Evolutionary conservation across 495 filamentous ascomycete genomes (phyloP).

Genomic region (Mytilinidion resinicola): DNA sequence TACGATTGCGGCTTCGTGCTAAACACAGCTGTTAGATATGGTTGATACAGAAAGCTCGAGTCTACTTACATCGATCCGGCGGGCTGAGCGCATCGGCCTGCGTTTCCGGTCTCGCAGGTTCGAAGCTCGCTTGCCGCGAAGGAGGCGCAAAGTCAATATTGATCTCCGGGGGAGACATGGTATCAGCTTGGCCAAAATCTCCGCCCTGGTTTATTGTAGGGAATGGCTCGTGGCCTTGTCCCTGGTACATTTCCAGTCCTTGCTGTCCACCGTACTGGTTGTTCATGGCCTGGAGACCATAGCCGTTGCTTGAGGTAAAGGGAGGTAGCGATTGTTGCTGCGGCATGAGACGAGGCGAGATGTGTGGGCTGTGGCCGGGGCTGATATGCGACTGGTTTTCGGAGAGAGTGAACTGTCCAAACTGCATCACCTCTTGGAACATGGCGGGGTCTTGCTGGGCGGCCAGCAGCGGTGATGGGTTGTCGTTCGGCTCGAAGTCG

Average conservation of each 20-base stretch:
- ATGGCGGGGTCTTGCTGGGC: conserved; percentile 63
- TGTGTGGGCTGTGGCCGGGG: conserved; percentile 76
- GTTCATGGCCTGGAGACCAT: conserved; percentile 44
- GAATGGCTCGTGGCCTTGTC: conserved; percentile 48
- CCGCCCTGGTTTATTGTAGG: conserved; percentile 45
- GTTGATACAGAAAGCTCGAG: neutral
- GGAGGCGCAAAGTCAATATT: conserved; percentile 84
- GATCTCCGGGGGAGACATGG: conserved; percentile 81
- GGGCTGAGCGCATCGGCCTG: conserved; percentile 70
- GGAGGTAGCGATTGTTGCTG: conserved; percentile 48
- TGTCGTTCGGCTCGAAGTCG: conserved; percentile 72
- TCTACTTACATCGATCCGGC: conserved; percentile 52
- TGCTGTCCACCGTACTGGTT: conserved; percentile 45
- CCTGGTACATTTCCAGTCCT: conserved; percentile 51
- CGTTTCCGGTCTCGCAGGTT: conserved; percentile 51
- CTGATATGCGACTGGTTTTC: conserved; percentile 62
- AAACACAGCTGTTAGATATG: neutral
- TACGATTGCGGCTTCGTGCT: conserved; percentile 37
- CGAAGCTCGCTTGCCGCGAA: conserved; percentile 62
- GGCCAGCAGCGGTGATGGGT: conserved; percentile 73
- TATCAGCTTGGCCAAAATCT: conserved; percentile 62
- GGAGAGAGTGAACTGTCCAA: conserved; percentile 75
- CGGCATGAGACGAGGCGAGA: conserved; percentile 74
- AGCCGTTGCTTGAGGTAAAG: conserved; percentile 38
- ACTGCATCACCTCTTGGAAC: conserved; percentile 70